Evolutionary conservation across 257 asterid genomes (phyloP).

Genomic region (Thymus mandschuricus): DNA sequence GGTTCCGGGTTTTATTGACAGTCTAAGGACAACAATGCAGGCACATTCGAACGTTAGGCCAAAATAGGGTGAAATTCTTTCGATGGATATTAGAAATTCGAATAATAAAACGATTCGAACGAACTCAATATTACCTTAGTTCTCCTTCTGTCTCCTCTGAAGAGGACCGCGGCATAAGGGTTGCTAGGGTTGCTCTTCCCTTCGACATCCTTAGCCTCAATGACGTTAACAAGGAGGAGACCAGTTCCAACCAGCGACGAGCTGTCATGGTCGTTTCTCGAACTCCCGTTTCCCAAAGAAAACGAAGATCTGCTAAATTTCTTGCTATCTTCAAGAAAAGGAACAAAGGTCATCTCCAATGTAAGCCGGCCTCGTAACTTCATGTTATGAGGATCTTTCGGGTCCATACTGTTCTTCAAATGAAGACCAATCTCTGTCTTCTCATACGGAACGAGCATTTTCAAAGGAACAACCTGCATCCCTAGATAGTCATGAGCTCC

Average conservation of each 20-base stretch:
- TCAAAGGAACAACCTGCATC: slow-evolving; percentile 70
- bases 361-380: slow-evolving; percentile 58
- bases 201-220: slow-evolving; percentile 67
- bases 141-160: slow-evolving; percentile 64
- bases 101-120: no score
- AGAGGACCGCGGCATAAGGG: slow-evolving; percentile 59
- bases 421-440: slow-evolving; percentile 53
- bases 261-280: slow-evolving; percentile 33
- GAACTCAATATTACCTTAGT: slow-evolving; percentile 58
- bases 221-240: slow-evolving; percentile 56
- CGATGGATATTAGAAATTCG: no score
- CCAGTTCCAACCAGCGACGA: slow-evolving; percentile 59
- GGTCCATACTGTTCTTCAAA: slow-evolving; percentile 59
- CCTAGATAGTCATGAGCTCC: slow-evolving; percentile 87
- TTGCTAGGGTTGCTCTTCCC: slow-evolving; percentile 60
- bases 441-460: slow-evolving; percentile 56
- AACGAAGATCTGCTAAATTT: slow-evolving; percentile 37
- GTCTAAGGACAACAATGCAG: slow-evolving; percentile 35
- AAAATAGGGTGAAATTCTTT: no score
- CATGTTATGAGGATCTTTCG: slow-evolving; percentile 57
- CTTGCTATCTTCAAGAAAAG: slow-evolving; percentile 69
- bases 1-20: slow-evolving; percentile 62
- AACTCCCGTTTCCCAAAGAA: slow-evolving; percentile 31
- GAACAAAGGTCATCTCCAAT: slow-evolving; percentile 58
- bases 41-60: background rate